phyloP scores from a whole-genome alignment of 1,139 yeast species.

The Taphrina betulina region DNA sequence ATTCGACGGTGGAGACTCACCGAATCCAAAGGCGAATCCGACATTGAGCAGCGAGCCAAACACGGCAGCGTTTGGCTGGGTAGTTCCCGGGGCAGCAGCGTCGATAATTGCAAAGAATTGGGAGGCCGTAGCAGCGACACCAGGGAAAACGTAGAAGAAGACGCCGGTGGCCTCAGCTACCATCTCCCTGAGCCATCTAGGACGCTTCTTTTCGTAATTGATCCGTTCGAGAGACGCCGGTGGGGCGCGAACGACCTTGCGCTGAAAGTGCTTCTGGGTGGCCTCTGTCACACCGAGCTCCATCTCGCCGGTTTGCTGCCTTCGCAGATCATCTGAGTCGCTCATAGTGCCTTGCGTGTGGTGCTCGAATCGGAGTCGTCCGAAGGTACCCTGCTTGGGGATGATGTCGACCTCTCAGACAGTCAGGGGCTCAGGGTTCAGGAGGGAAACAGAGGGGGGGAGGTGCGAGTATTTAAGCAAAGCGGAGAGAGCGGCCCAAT shows the following conservation, averaged over 20 bases:
- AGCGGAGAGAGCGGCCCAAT: too few relatives aligned
- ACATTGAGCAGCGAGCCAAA: constrained; percentile 17
- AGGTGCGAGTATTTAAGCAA: too few relatives aligned
- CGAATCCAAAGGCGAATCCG: constrained; percentile 26
- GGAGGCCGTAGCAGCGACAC: constrained; percentile 23
- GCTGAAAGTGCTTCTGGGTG: constrained; percentile 9
- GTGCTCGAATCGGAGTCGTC: too few relatives aligned
- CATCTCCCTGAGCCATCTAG: constrained; percentile 23
- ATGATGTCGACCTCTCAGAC: too few relatives aligned
- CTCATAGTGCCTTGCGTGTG: too few relatives aligned
- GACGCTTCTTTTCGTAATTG: constrained; percentile 18
- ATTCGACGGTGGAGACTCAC: too few relatives aligned
- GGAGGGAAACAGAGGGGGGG: too few relatives aligned
- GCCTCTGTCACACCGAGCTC: constrained; percentile 31
- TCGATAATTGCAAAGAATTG: constrained; percentile 3
- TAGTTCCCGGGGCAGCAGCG: constrained; percentile 4
- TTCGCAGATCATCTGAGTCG: constrained; percentile 20
- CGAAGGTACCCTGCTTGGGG: too few relatives aligned
- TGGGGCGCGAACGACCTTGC: constrained; percentile 25
- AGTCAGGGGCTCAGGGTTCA: too few relatives aligned
- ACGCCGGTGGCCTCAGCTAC: constrained; percentile 30
- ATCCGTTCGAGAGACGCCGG: constrained; percentile 18
- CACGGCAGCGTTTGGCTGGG: constrained; percentile 24
- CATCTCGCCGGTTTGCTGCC: constrained; percentile 30
- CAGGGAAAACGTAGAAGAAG: constrained; percentile 29